Conservation (phyloP, 805 yeast genomes). For the Lipomyces oligophaga region DNA sequence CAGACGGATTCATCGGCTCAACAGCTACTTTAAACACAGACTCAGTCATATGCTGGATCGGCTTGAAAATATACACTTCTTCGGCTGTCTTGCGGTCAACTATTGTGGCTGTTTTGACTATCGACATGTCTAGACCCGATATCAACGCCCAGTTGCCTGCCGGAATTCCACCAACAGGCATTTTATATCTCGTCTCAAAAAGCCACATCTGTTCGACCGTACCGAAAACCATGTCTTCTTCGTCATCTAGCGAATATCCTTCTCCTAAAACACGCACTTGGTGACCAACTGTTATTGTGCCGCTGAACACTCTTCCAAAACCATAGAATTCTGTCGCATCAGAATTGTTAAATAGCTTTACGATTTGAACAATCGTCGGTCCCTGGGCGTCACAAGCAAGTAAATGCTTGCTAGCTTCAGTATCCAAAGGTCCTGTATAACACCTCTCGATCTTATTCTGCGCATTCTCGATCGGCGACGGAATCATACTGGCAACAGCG, state of each 20-base stretch:
- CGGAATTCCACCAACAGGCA: slow-evolving; percentile 50
- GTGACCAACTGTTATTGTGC: slow-evolving; percentile 50
- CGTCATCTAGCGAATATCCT: slow-evolving; percentile 44
- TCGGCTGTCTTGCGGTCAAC: slow-evolving; percentile 34
- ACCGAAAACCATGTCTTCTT: slow-evolving; percentile 48
- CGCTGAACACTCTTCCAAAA: slow-evolving; percentile 59
- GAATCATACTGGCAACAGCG: slow-evolving; percentile 38
- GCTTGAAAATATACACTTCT: slow-evolving; percentile 39
- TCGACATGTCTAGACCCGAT: slow-evolving; percentile 55
- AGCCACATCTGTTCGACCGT: slow-evolving; percentile 41
- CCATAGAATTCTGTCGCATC: slow-evolving; percentile 55
- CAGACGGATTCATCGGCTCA: slow-evolving; percentile 76
- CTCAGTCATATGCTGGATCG: slow-evolving; percentile 45
- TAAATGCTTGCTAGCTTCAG: slow-evolving; percentile 31
- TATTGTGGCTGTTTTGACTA: slow-evolving; percentile 62
- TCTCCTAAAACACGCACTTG: slow-evolving; percentile 57
- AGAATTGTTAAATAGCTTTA: slow-evolving; percentile 55
- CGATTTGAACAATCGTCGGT: slow-evolving; percentile 50
- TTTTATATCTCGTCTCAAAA: slow-evolving; percentile 67
- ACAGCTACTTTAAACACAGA: slow-evolving; percentile 78
- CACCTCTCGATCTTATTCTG: slow-evolving; percentile 17
- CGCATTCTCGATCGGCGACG: slow-evolving; percentile 42
- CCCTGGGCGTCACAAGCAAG: slow-evolving; percentile 41
- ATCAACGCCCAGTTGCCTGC: slow-evolving; percentile 69
- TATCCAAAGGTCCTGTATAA: slow-evolving; percentile 37